A percentile compares a stretch with the other conserved stretches of the same genome.
These are phyloP conservation scores for Colletotrichum chrysophilum DNA, from an alignment of 2,329 filamentous ascomycete species.

Conservation along the genomic window DNA sequence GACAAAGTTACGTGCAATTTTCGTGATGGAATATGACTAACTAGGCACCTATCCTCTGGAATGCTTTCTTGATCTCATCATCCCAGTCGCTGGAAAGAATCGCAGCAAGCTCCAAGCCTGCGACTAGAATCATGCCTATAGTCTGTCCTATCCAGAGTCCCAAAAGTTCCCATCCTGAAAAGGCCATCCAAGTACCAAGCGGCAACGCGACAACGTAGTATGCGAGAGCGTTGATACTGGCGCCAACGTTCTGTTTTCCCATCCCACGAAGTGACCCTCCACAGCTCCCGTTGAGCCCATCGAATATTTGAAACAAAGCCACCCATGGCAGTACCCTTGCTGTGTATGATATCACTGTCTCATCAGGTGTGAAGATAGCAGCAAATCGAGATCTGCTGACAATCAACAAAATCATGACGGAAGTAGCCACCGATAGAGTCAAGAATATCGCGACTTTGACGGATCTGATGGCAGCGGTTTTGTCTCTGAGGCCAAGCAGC, in stretches of 20 bases:
- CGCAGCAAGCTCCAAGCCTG: not conserved
- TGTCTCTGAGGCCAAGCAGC: no score
- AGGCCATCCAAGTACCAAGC: not conserved
- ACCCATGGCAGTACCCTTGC: not conserved
- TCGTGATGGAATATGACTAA: no score
- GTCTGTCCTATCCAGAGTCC: not conserved
- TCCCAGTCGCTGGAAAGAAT: no score
- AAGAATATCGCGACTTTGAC: no score
- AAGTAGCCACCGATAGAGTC: no score
- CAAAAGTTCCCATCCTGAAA: not conserved
- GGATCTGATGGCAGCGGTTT: no score
- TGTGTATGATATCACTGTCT: not conserved
- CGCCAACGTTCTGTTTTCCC: not conserved
- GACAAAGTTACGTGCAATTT: no score
- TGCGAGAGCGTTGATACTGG: not conserved
- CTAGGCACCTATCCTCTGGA: no score
- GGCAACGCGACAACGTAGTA: not conserved
- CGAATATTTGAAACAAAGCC: not conserved
- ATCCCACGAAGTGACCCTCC: not conserved
- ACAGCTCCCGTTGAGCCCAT: not conserved
- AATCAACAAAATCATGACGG: no score
- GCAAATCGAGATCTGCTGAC: no score
- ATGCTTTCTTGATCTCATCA: no score
- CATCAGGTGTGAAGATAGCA: not conserved
- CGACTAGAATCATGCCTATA: not conserved